phyloP scores from a whole-genome alignment of 2,329 filamentous ascomycete genomes.

The Septoria petroselini region DNA sequence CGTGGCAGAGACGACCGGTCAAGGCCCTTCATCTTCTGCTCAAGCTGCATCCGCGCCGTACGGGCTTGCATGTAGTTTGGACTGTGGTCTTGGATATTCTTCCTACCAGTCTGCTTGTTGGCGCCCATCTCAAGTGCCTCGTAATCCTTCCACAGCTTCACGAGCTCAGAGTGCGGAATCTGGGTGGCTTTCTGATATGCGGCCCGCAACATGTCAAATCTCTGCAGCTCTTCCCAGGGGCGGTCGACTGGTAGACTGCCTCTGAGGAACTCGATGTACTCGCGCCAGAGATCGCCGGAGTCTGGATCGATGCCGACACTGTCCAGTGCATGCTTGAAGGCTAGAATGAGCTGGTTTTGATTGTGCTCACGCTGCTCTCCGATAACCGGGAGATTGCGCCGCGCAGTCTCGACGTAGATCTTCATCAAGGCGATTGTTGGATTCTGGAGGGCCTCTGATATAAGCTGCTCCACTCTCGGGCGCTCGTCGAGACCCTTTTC shows the following conservation, averaged over 20 bases:
- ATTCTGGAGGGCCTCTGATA: constrained; percentile 73
- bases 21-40: constrained; percentile 77
- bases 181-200: constrained; percentile 87
- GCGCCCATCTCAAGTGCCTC: constrained; percentile 91
- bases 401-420: constrained; percentile 91
- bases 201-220: constrained; percentile 90
- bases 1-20: constrained; percentile 74
- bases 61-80: constrained; percentile 95
- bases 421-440: constrained; percentile 87
- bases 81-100: constrained; percentile 89
- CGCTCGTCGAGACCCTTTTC: constrained; percentile 86
- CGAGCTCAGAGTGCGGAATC: constrained; percentile 78
- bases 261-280: constrained; percentile 92
- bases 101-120: constrained; percentile 90
- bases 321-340: constrained; percentile 88
- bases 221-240: constrained; percentile 95
- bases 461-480: constrained; percentile 74
- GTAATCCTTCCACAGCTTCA: constrained; percentile 93
- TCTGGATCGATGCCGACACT: constrained; percentile 90
- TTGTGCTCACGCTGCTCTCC: constrained; percentile 74
- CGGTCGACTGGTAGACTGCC: constrained; percentile 82
- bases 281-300: constrained; percentile 83
- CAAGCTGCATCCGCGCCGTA: constrained; percentile 83
- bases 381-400: constrained; percentile 81
- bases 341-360: constrained; percentile 74